These are phyloP conservation scores for Quercus variabilis DNA, from an alignment of 306 rosid genomes.

Conservation along the genomic window DNA sequence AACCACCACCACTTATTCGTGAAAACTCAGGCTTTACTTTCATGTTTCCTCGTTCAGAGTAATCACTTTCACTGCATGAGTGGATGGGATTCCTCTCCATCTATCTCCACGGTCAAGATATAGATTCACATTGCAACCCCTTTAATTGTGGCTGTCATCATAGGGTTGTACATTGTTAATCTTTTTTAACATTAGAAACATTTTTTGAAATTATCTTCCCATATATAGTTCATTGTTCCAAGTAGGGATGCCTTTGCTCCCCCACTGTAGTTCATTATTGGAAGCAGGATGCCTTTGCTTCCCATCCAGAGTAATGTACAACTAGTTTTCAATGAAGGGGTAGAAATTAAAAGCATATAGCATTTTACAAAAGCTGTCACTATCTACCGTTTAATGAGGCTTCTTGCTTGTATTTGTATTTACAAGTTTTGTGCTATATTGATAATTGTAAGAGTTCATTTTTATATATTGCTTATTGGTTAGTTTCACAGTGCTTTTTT, in stretches of 20 bases:
- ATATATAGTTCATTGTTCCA: conserved; percentile 16
- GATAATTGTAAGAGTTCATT: background rate
- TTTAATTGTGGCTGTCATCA: background rate
- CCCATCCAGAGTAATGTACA: conserved; percentile 27
- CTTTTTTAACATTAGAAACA: conserved; percentile 18
- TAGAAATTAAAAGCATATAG: conserved; percentile 2
- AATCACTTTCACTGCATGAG: conserved; percentile 21
- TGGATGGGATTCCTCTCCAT: conserved; percentile 15
- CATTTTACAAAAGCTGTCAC: background rate
- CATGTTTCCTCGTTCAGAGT: conserved; percentile 48
- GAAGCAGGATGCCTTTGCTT: conserved; percentile 7
- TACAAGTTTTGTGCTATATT: no score
- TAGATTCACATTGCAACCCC: conserved; percentile 7
- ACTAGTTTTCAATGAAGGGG: conserved; percentile 14
- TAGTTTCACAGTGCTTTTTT: background rate
- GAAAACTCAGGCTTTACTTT: conserved; percentile 60
- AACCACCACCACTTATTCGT: conserved; percentile 46
- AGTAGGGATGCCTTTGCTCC: conserved; percentile 8
- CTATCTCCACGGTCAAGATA: conserved; percentile 4
- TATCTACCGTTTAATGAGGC: background rate
- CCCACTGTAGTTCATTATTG: conserved; percentile 2
- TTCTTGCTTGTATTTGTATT: background rate
- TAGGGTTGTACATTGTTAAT: conserved; percentile 29
- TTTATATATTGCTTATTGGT: background rate
- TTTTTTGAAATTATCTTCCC: conserved; percentile 19